Percentiles rank a stretch among this genome's conserved stretches.
Evolutionary conservation across 805 yeast genomes (phyloP).

Genomic region (Candida parachauliodes): DNA sequence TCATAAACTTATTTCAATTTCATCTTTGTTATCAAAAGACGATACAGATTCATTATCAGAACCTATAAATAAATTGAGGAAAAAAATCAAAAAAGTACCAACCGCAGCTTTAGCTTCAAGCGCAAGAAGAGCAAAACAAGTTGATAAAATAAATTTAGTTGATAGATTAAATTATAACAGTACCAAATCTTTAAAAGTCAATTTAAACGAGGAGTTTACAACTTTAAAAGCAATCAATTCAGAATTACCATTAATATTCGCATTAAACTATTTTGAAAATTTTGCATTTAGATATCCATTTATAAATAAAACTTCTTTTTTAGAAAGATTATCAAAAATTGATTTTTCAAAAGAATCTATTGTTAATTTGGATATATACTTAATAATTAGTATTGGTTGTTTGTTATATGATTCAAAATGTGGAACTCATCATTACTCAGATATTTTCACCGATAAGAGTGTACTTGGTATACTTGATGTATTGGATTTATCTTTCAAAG

Average conservation of each 20-base stretch:
- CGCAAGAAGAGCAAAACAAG: slow-evolving; percentile 8
- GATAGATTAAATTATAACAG: slow-evolving; percentile 5
- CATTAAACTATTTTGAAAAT: slow-evolving; percentile 34
- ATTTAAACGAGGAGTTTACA: slow-evolving; percentile 29
- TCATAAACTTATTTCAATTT: slow-evolving; percentile 20
- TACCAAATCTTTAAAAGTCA: neutral
- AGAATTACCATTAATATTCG: slow-evolving; percentile 29
- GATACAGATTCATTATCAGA: neutral
- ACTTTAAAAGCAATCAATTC: slow-evolving; percentile 30
- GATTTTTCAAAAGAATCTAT: slow-evolving; percentile 34
- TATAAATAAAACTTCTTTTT: slow-evolving; percentile 19
- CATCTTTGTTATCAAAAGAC: slow-evolving; percentile 19
- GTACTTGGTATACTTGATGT: slow-evolving; percentile 32
- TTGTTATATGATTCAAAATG: slow-evolving; percentile 29
- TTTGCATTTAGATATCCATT: slow-evolving; percentile 36
- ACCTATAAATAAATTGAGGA: neutral
- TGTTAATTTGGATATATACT: slow-evolving; percentile 34
- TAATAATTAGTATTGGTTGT: slow-evolving; percentile 39
- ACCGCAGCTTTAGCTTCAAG: slow-evolving; percentile 7
- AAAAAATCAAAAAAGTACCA: slow-evolving; percentile 1
- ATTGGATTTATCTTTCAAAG: slow-evolving; percentile 23
- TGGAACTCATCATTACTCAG: slow-evolving; percentile 18
- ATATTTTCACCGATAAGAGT: slow-evolving; percentile 28
- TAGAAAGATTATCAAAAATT: slow-evolving; percentile 20
- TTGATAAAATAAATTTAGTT: slow-evolving; percentile 1